phyloP scores from a whole-genome alignment of 2,329 filamentous ascomycete species.

The Pseudogymnoascus sp. region DNA sequence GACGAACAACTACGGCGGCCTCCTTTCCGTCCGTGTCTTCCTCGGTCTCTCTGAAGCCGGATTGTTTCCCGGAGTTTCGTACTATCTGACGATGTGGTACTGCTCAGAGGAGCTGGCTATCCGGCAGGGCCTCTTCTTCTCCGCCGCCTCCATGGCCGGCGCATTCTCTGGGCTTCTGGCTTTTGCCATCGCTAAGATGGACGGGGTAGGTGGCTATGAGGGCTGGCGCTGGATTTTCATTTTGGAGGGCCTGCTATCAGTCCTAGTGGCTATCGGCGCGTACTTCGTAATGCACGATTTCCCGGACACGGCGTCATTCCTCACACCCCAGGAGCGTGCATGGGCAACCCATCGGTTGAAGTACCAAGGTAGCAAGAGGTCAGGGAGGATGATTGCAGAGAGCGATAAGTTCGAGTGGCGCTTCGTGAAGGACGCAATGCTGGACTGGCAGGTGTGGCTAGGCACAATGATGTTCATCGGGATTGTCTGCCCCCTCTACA shows the following conservation, averaged over 20 bases:
- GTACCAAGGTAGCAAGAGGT: constrained; percentile 17
- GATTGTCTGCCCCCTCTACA: constrained; percentile 42
- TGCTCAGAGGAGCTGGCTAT: constrained; percentile 47
- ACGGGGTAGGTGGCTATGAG: constrained; percentile 35
- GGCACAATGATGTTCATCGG: constrained; percentile 50
- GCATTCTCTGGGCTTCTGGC: constrained; percentile 42
- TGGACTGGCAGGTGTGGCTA: constrained; percentile 39
- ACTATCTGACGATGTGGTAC: constrained; percentile 53
- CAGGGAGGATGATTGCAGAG: constrained; percentile 19
- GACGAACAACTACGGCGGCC: constrained; percentile 53
- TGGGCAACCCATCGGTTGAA: constrained; percentile 23
- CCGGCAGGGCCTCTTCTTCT: constrained; percentile 34
- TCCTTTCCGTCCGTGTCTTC: constrained; percentile 39
- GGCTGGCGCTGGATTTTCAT: constrained; percentile 45
- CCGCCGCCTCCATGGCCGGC: constrained; percentile 32
- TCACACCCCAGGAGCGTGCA: constrained; percentile 32
- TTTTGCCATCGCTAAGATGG: constrained; percentile 38
- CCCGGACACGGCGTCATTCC: constrained; percentile 34
- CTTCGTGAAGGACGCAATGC: constrained; percentile 34
- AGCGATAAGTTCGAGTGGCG: constrained; percentile 27
- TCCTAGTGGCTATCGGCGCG: constrained; percentile 29
- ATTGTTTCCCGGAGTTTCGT: constrained; percentile 30
- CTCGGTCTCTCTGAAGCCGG: constrained; percentile 20
- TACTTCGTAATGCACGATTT: constrained; percentile 44
- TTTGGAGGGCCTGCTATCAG: constrained; percentile 40